Evolutionary conservation across 108 stramenopile species (phyloP).

Genomic region (Parietichytrium sp.): DNA sequence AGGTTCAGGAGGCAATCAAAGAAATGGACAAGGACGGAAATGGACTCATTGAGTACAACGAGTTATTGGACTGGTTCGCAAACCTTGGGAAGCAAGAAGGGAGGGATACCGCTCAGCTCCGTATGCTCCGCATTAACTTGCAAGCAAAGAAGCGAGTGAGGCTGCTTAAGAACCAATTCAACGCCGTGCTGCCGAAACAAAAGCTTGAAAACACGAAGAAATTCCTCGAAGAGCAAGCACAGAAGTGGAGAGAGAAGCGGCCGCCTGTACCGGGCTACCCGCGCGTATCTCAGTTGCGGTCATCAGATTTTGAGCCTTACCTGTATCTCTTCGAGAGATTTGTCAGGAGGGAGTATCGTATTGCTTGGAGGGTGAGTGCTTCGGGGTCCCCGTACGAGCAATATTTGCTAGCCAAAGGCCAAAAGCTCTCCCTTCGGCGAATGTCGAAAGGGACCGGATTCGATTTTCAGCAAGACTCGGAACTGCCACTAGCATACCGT

Average conservation of each 20-base stretch:
- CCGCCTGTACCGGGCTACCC: slow-evolving; percentile 11
- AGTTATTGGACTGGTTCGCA: slow-evolving; percentile 30
- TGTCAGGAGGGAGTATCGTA: not conserved
- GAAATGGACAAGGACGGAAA: not conserved
- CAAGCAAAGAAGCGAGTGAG: slow-evolving; percentile 14
- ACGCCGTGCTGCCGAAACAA: slow-evolving; percentile 12
- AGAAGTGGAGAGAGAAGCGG: slow-evolving; percentile 21
- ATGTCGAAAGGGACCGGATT: too few relatives aligned
- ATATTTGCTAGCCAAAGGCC: too few relatives aligned
- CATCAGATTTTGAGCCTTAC: not conserved
- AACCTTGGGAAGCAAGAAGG: slow-evolving; percentile 21
- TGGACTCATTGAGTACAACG: slow-evolving; percentile 7
- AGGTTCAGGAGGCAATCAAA: slow-evolving; percentile 19
- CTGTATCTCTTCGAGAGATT: not conserved
- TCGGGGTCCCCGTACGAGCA: too few relatives aligned
- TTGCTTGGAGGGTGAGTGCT: not conserved
- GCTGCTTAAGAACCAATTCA: not conserved
- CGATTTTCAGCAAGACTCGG: not conserved
- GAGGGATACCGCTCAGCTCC: not conserved
- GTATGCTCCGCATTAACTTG: not conserved
- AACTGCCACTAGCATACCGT: not conserved
- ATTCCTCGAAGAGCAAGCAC: slow-evolving; percentile 26
- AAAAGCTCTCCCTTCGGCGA: too few relatives aligned
- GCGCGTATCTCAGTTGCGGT: not conserved
- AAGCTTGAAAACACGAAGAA: not conserved